Conservation (phyloP, 768 basidiomycete genomes). For the Podaxis mareebaensis region DNA sequence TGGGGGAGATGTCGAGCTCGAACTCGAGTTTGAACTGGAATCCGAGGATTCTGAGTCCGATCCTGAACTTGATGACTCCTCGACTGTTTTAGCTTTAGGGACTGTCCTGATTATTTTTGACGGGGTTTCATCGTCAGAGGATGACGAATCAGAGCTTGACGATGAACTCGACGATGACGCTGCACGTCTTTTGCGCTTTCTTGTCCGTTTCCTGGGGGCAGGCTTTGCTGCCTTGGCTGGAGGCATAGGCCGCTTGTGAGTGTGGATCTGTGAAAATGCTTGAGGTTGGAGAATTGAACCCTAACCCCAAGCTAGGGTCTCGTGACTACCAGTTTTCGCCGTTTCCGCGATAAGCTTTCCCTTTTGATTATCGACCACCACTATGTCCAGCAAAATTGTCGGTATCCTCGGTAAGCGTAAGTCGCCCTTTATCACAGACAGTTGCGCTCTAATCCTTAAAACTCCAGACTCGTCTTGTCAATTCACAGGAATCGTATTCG, state of each 20-base stretch:
- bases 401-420: conserved; percentile 55
- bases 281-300: neutral
- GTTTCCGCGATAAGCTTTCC: neutral
- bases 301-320: conserved; percentile 10
- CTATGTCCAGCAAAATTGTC: conserved; percentile 47
- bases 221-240: conserved; percentile 33
- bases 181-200: conserved; percentile 57
- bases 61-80: conserved; percentile 24
- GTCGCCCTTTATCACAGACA: conserved; percentile 17
- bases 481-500: conserved; percentile 10
- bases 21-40: conserved; percentile 21
- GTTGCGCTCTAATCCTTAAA: conserved; percentile 8
- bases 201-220: conserved; percentile 43
- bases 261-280: neutral
- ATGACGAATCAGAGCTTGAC: conserved; percentile 35
- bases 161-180: conserved; percentile 46
- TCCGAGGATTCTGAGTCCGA: conserved; percentile 29
- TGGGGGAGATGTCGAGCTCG: conserved; percentile 14
- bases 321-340: neutral
- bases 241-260: conserved; percentile 8
- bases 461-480: conserved; percentile 16
- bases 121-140: conserved; percentile 22
- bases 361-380: conserved; percentile 7
- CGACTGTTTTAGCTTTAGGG: conserved; percentile 17
- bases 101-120: conserved; percentile 14